phyloP scores from a whole-genome alignment of 2,329 filamentous ascomycete genomes.

The Lomentospora prolificans region DNA sequence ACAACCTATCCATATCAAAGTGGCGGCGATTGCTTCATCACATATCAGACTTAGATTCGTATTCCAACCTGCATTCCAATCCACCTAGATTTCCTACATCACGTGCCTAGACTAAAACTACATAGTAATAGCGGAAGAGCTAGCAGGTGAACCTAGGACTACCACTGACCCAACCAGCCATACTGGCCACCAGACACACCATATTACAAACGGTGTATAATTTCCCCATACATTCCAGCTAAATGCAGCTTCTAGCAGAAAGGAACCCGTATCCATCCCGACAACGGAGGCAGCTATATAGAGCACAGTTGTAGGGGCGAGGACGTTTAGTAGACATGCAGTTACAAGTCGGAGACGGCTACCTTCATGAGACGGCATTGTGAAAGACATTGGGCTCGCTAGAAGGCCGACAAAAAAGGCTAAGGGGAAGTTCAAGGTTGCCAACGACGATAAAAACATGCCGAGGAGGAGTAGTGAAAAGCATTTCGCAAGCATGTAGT shows the following conservation, averaged over 20 bases:
- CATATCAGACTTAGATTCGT: too few species aligned
- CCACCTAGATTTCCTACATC: too few species aligned
- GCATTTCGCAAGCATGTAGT: conserved; percentile 72
- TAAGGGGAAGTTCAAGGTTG: conserved; percentile 91
- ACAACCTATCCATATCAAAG: too few species aligned
- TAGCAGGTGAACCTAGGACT: conserved; percentile 27
- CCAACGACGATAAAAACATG: conserved; percentile 83
- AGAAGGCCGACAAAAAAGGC: conserved; percentile 76
- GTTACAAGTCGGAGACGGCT: conserved; percentile 29
- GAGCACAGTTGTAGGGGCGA: conserved; percentile 52
- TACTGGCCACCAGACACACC: conserved; percentile 92
- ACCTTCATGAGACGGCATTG: conserved; percentile 32
- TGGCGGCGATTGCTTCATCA: too few species aligned
- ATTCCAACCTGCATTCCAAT: too few species aligned
- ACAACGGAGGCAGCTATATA: conserved; percentile 34
- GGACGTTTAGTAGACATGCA: conserved; percentile 42
- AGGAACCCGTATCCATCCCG: conserved; percentile 35
- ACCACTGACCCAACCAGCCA: conserved; percentile 61
- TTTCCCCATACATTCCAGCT: conserved; percentile 85
- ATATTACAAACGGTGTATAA: conserved; percentile 83
- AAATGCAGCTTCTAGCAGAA: conserved; percentile 67
- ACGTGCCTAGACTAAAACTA: too few species aligned
- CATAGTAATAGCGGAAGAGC: too few species aligned
- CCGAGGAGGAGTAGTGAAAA: conserved; percentile 89
- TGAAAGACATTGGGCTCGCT: conserved; percentile 69